Base-by-base conservation (phyloP, 2,329 filamentous ascomycete genomes). In the Malbranchea cinnamomea region DNA sequence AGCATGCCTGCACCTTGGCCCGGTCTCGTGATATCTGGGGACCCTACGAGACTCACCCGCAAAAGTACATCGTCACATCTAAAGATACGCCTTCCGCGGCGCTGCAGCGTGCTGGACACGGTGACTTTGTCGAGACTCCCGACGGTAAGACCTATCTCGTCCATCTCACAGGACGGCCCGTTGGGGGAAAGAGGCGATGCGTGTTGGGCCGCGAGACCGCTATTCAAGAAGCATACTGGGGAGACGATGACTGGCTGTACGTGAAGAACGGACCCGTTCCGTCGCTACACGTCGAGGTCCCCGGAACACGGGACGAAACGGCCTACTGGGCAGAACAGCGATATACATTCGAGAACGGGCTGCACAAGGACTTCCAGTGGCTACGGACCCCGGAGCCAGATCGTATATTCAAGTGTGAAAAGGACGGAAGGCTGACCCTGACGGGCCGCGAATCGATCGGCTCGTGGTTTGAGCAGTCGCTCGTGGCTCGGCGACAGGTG, bases 211-310 rank as follows among this genome's bases (percentile, higher is more conserved):
- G 67, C 26, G 67, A 71, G 47, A 71, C 67, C 0, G 55, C 56
- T 0, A 68, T 75, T 12, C 71, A 75, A 40, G 65, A 72, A 39
- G 68, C 63, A 0, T 65, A 60, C 44, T 75, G 71, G 71, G 52
- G 41, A 0, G 53, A 66, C 7, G 67, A 74, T 26, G 70, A 69
- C 41, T 75, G 71, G 71, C 55, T 74, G 3, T 73, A 73, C 36
- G 55, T 74, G 25, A 73, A 73, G 46, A 54, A 66, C 32, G 69
- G 70, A 0, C 67, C 68, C 0, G 56, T 68, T 6, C 67, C 67
- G 1, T 67, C 62, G 1, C 52, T 74, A 2, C 48, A 54, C 30
- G 65, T 71, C 17, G 61, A 70, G 8, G 47, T 71, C 0, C 66
- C 63, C 0, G 65, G 53, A 1, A 45, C 44, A 0, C 53, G 57